Percentiles rank a stretch among this genome's conserved stretches.
phyloP scores from a whole-genome alignment of 805 yeast genomes.

The Zygoascus flipseniorum region DNA sequence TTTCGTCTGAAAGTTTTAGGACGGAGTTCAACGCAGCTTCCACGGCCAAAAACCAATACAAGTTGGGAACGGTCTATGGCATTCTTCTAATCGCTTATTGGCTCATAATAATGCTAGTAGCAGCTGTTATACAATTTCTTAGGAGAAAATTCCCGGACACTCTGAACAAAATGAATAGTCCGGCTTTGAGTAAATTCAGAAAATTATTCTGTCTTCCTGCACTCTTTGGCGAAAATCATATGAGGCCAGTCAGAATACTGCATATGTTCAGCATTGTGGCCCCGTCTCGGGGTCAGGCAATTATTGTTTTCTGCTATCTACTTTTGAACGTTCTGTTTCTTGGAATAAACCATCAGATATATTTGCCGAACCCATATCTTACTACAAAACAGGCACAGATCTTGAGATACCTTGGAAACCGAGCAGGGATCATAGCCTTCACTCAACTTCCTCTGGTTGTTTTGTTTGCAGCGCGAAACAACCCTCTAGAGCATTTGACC shows the following conservation, averaged over 20 bases:
- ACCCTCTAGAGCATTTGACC: conserved; percentile 50
- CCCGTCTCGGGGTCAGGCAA: conserved; percentile 38
- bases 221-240: conserved; percentile 22
- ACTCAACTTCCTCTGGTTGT: conserved; percentile 22
- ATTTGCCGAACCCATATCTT: conserved; percentile 12
- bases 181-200: conserved; percentile 18
- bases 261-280: conserved; percentile 16
- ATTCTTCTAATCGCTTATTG: conserved; percentile 25
- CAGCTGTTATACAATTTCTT: conserved; percentile 16
- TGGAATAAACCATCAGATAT: conserved; percentile 17
- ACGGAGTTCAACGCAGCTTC: conserved; percentile 18
- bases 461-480: conserved; percentile 59
- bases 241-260: conserved; percentile 19
- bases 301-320: conserved; percentile 30
- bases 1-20: conserved; percentile 5
- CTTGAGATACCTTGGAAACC: conserved; percentile 15
- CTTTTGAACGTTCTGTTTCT: conserved; percentile 24
- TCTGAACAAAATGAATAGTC: conserved; percentile 26
- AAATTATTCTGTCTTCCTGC: conserved; percentile 28
- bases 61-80: conserved; percentile 25
- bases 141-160: conserved; percentile 17
- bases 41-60: conserved; percentile 23
- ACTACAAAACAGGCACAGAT: conserved; percentile 9
- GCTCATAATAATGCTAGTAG: conserved; percentile 21
- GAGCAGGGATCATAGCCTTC: conserved; percentile 19